Base-by-base conservation (phyloP, 192 early-diverging fungal genomes). In the Entomortierella lignicola region DNA sequence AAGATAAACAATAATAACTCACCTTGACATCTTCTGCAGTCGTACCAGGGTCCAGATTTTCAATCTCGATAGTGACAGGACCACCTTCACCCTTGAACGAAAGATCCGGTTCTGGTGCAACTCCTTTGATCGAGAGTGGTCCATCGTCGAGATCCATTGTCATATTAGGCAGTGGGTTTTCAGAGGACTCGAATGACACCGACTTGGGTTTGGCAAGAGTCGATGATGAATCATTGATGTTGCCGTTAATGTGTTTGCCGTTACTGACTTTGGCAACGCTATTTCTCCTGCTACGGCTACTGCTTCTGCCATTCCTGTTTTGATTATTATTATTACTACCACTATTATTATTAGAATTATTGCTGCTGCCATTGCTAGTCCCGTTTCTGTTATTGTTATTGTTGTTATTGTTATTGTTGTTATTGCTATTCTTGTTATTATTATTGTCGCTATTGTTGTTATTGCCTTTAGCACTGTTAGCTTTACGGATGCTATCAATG, bases 1-100 rank as follows among this genome's bases (percentile, higher is more conserved):
- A 54, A 54, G 23, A 54, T 8, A 7, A 26, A 54, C 2, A 34
- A 26, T 31, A 27, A 12, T 11, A 30, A 13, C 23, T 18, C 60
- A 70, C 75, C 68, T 79, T 69, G 5, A 79, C 75, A 66, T 79
- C 75, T 31, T 79, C 75, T 30, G 75, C 55, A 11, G 75, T 79
- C 0, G 75, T 79, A 69, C 52, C 75, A n/a, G 62, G 68, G 29
- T 79, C 75, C 61, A 79, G 42, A 41, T 79, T 79, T 17, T 79
- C 68, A 39, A 79, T 79, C 27, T 79, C 67, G 27, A 79, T 66
- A 17, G 75, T 79, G 15, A 51, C 75, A 7, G 68, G 67, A 13
- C 61, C 70, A 17, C 32, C 37, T 10, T 72, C 62, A 34, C 15
- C 29, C 30, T 23, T 41, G 32, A 7, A 20, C 30, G 26, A 29